Base-by-base conservation (phyloP, 1,284 basidiomycete genomes). In the Cryptococcus sp. region DNA sequence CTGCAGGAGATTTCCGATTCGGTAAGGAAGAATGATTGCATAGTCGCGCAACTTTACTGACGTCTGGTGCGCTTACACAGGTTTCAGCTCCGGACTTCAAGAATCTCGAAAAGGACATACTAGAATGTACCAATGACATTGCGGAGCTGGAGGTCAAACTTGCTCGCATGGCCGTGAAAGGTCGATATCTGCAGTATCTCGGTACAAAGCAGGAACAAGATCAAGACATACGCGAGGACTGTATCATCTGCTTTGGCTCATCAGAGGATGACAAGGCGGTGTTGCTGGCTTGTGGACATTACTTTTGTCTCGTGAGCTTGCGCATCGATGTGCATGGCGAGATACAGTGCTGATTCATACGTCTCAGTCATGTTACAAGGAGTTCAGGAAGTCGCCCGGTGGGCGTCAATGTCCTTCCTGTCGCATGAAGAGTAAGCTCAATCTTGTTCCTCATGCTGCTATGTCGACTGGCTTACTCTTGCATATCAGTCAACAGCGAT, bases 401-500 rank as follows among this genome's bases (percentile, higher is more conserved):
- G 57, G 69, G 39, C 62, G 62, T n/a, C 65, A 58, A 46, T 77
- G 75, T 47, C 70, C 75, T 1, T 63, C 61, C 10, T 77, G 75
- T 54, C 66, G 74, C 40, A 58, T 52, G 19, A 45, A 63, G 1
- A 71, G 70, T 71, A 44, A 63, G 67, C 61, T 15, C 8, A 8
- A 34, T 13, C 13, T 2, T 34, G 29, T 7, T 34, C 8, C 29
- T 34, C 13, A 13, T 10, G 5, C 29, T 34, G 29, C 13, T 13
- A 10, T 5, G 29, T 34, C 29, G 8, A 34, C 8, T 34, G 29
- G 29, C 29, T 34, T 5, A 34, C 5, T 34, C 29, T 34, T 34
- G 8, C 40, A 5, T 46, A 15, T 25, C 50, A 69, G 70, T 73
- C 59, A 43, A 67, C 3, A 91, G 92, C 75, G 90, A 88, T 76